phyloP scores from a whole-genome alignment of 805 yeast species.

The Nakazawaea wickerhamii region DNA sequence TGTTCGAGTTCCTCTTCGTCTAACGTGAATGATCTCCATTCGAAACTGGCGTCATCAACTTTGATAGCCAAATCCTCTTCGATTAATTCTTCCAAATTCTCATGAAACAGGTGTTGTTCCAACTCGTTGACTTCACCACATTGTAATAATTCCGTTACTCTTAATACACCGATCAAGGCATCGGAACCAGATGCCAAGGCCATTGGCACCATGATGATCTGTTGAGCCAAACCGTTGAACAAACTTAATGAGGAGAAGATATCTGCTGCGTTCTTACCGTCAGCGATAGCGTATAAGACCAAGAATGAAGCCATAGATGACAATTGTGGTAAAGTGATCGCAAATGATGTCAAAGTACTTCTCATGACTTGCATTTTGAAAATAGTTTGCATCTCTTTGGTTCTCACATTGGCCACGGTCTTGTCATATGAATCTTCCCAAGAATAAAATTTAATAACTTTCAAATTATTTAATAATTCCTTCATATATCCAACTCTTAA shows the following conservation, averaged over 20 bases:
- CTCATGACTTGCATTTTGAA: conserved; percentile 60
- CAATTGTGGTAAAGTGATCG: conserved; percentile 61
- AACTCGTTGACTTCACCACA: conserved; percentile 38
- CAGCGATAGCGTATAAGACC: conserved; percentile 26
- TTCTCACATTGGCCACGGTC: conserved; percentile 50
- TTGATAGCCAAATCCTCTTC: conserved; percentile 37
- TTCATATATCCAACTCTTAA: conserved; percentile 68
- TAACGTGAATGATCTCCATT: conserved; percentile 52
- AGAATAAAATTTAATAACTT: conserved; percentile 79
- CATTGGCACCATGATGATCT: conserved; percentile 64
- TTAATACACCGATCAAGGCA: conserved; percentile 52
- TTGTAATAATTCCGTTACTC: conserved; percentile 50
- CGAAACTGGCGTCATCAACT: conserved; percentile 50
- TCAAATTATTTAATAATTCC: conserved; percentile 74
- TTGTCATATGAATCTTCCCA: conserved; percentile 82
- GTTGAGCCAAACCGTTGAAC: conserved; percentile 56
- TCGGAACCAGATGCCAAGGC: conserved; percentile 66
- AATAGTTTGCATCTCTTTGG: conserved; percentile 55
- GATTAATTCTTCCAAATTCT: conserved; percentile 12
- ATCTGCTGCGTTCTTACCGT: conserved; percentile 46
- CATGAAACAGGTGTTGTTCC: conserved; percentile 23
- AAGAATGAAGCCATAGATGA: conserved; percentile 60
- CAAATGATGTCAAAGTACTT: conserved; percentile 56
- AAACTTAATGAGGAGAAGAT: conserved; percentile 68
- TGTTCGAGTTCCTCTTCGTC: conserved; percentile 19